phyloP scores from a whole-genome alignment of 2,329 filamentous ascomycete species.

The Pseudocercospora musae region DNA sequence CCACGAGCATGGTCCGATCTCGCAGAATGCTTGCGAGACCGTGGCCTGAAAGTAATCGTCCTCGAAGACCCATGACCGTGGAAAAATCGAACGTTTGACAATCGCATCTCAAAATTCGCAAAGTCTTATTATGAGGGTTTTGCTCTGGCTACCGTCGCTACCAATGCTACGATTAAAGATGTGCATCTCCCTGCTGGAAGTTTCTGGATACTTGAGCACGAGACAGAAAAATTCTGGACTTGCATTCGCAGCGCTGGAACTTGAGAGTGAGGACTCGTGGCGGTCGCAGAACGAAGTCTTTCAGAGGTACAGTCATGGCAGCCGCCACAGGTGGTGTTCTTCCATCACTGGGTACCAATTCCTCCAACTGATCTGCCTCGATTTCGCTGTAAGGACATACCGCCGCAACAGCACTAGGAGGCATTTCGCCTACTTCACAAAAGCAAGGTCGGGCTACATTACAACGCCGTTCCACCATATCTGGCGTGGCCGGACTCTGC shows the following conservation, averaged over 20 bases:
- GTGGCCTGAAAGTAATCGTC: constrained; percentile 36
- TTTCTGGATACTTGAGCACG: constrained; percentile 35
- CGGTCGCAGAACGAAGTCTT: too few relatives aligned
- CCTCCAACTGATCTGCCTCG: too few relatives aligned
- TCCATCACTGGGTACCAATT: too few relatives aligned
- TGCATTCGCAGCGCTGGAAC: constrained; percentile 39
- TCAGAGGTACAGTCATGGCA: too few relatives aligned
- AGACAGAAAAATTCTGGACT: constrained; percentile 39
- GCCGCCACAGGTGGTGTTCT: too few relatives aligned
- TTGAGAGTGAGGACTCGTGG: constrained; percentile 39
- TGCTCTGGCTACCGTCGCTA: constrained; percentile 35
- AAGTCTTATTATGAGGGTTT: constrained; percentile 36
- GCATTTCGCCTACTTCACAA: too few relatives aligned
- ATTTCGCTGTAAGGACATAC: too few relatives aligned
- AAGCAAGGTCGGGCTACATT: too few relatives aligned
- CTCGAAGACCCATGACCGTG: constrained; percentile 30
- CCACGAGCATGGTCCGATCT: constrained; percentile 37
- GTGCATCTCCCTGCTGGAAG: constrained; percentile 35
- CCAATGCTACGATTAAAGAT: constrained; percentile 26
- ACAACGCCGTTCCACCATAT: too few relatives aligned
- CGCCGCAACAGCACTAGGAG: too few relatives aligned
- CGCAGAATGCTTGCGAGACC: constrained; percentile 33
- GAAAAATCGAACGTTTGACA: constrained; percentile 36
- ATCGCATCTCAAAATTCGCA: constrained; percentile 34
- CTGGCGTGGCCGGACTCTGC: too few relatives aligned